Evolutionary conservation across 2,329 filamentous ascomycete species (phyloP).

Genomic region (Cadophora gregata): DNA sequence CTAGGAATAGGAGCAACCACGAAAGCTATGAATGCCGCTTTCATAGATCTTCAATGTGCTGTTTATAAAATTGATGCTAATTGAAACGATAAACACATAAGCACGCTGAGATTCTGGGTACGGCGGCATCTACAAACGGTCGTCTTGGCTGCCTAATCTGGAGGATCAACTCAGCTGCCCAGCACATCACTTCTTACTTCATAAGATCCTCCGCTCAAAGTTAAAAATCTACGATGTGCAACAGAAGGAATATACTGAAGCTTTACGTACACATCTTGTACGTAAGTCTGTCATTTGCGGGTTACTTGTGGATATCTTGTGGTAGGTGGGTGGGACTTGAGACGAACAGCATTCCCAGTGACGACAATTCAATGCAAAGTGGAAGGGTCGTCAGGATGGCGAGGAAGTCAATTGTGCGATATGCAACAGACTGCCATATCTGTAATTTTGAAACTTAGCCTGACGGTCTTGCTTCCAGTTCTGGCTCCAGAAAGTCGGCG

Average conservation of each 20-base stretch:
- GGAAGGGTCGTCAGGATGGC: too few relatives aligned
- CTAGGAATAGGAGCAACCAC: too few relatives aligned
- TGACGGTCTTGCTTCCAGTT: too few relatives aligned
- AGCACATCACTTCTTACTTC: not conserved
- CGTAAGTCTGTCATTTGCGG: not conserved
- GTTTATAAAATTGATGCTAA: too few relatives aligned
- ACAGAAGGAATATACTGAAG: not conserved
- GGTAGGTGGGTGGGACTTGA: not conserved
- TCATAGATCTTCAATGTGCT: too few relatives aligned
- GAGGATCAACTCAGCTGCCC: not conserved
- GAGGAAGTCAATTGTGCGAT: conserved; percentile 1
- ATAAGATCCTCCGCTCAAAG: not conserved
- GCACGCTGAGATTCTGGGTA: not conserved
- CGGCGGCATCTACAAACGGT: too few relatives aligned
- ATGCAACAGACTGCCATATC: conserved; percentile 2
- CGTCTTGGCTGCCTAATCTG: conserved; percentile 4
- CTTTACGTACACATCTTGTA: not conserved
- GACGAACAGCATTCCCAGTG: not conserved
- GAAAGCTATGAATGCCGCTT: too few relatives aligned
- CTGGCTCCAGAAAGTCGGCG: too few relatives aligned
- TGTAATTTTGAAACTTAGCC: too few relatives aligned
- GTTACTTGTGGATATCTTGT: not conserved
- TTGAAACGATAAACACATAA: too few relatives aligned
- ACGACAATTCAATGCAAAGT: too few relatives aligned
- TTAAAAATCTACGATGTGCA: conserved; percentile 6